These are phyloP conservation scores for Elsinoe ampelina DNA, from an alignment of 2,329 filamentous ascomycete genomes.

Conservation along the genomic window DNA sequence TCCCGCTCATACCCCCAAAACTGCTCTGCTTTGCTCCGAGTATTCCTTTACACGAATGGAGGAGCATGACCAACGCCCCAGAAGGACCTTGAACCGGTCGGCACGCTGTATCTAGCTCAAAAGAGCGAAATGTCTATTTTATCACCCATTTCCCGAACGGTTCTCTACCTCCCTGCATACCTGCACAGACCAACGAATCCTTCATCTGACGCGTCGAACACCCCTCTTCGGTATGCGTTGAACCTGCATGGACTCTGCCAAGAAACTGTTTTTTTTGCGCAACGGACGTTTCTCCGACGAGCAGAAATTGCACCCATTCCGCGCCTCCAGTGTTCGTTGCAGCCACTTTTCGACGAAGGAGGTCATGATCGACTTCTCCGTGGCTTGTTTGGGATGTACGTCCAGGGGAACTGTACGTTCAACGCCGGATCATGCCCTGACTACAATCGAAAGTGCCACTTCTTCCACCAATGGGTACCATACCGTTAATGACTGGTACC, in stretches of 20 bases:
- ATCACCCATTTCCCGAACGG: neutral
- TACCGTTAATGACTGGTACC: no score
- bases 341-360: no score
- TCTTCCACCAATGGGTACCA: no score
- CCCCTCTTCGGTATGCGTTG: neutral
- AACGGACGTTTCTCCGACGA: neutral
- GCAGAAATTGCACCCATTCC: neutral
- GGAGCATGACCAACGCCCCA: neutral
- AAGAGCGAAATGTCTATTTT: neutral
- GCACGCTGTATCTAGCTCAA: constrained; percentile 6
- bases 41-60: neutral
- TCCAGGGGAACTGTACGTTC: no score
- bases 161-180: neutral
- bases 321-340: no score
- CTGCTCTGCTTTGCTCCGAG: neutral
- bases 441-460: no score
- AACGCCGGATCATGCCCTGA: no score
- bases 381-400: no score
- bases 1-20: constrained; percentile 8
- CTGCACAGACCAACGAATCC: neutral
- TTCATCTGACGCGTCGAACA: neutral
- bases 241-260: neutral
- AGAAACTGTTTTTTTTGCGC: neutral
- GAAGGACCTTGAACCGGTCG: neutral
- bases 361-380: no score